Conservation (phyloP, 176 grass and related monocot species). For the Elymus sibiricus region DNA sequence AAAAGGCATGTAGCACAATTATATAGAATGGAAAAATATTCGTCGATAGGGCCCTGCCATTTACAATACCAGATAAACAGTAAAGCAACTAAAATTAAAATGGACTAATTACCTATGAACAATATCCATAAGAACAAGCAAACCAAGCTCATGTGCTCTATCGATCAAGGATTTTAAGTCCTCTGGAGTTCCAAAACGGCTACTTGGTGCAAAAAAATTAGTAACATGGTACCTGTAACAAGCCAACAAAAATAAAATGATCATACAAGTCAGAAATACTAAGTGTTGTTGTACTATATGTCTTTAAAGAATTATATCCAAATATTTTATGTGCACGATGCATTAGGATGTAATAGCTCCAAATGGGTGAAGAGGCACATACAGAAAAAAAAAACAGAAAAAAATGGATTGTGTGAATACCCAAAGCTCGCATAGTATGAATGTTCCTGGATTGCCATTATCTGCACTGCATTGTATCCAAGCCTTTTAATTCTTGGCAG, state of each 20-base stretch:
- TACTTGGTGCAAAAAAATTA: conserved; percentile 97
- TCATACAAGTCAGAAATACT: conserved; percentile 15
- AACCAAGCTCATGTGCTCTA: conserved; percentile 89
- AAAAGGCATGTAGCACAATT: background rate
- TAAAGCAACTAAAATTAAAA: conserved; percentile 18
- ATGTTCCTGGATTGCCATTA: conserved; percentile 99
- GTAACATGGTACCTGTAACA: conserved; percentile 94
- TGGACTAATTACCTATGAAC: conserved; percentile 82
- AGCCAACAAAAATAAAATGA: conserved; percentile 16
- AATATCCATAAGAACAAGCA: conserved; percentile 97
- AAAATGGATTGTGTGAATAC: conserved; percentile 36
- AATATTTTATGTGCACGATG: background rate
- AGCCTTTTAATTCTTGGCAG: conserved; percentile 95
- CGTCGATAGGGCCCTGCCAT: background rate
- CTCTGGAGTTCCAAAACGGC: conserved; percentile 96
- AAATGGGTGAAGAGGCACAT: conserved; percentile 5
- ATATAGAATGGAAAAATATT: background rate
- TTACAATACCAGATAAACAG: conserved; percentile 13
- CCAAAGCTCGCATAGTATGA: conserved; percentile 98
- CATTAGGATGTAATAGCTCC: background rate
- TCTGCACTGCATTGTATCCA: conserved; percentile 98
- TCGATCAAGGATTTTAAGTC: conserved; percentile 97
- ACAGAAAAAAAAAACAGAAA: background rate
- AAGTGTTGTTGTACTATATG: background rate
- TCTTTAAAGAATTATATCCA: background rate